Percentiles rank a stretch among this genome's conserved stretches.
These are phyloP conservation scores for Apiospora rasikravindrae DNA, from an alignment of 2,329 filamentous ascomycete genomes.

Conservation along the genomic window DNA sequence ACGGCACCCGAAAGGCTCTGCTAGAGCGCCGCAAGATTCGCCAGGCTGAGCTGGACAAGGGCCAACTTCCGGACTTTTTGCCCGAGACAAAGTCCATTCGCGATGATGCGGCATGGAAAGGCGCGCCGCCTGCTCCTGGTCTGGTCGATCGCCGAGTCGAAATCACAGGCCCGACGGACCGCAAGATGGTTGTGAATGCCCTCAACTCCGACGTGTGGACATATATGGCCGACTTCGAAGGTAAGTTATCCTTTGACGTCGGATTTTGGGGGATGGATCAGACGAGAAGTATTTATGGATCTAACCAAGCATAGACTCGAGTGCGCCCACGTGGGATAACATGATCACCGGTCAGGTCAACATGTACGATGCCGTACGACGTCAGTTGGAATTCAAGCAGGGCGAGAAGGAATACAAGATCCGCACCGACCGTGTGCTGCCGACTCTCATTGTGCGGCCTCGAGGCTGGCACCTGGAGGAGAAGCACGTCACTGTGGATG, in stretches of 20 bases:
- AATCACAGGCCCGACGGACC: constrained; percentile 95
- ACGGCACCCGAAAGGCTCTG: constrained; percentile 83
- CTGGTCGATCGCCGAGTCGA: constrained; percentile 93
- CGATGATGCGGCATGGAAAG: constrained; percentile 92
- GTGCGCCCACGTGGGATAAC: constrained; percentile 96
- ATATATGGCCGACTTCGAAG: constrained; percentile 99
- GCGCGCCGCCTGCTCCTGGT: constrained; percentile 87
- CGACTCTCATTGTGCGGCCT: constrained; percentile 91
- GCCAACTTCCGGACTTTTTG: constrained; percentile 88
- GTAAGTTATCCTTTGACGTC: constrained; percentile 51
- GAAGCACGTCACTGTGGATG: constrained; percentile 96
- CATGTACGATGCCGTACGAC: constrained; percentile 93
- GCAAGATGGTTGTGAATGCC: constrained; percentile 99
- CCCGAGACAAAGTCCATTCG: constrained; percentile 95
- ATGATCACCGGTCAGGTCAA: constrained; percentile 99
- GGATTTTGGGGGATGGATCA: neutral
- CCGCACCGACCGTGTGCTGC: constrained; percentile 81
- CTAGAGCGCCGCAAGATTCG: constrained; percentile 85
- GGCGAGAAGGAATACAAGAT: constrained; percentile 97
- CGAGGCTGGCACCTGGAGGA: constrained; percentile 98
- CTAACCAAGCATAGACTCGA: constrained; percentile 71
- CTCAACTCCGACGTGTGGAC: constrained; percentile 96
- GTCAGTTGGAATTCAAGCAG: constrained; percentile 94
- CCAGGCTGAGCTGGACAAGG: constrained; percentile 92
- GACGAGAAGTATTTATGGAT: neutral